phyloP scores from a whole-genome alignment of 495 filamentous ascomycete species.

The Trichoderma erinaceum region DNA sequence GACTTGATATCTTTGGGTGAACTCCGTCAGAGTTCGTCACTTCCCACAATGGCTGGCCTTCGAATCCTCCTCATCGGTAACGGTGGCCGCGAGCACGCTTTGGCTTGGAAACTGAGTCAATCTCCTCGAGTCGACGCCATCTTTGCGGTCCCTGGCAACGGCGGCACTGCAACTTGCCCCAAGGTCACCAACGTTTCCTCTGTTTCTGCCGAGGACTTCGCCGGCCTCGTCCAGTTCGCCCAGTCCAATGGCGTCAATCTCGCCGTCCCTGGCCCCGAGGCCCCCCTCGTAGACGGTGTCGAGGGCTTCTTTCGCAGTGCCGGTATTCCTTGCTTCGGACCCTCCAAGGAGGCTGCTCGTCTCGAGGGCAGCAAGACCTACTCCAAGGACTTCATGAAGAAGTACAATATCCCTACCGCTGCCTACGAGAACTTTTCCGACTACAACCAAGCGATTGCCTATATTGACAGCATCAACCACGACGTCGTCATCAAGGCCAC shows the following conservation, averaged over 20 bases:
- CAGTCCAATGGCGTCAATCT: slow-evolving; percentile 69
- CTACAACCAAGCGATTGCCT: slow-evolving; percentile 68
- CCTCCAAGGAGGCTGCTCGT: slow-evolving; percentile 73
- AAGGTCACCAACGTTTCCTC: slow-evolving; percentile 66
- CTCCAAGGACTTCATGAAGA: slow-evolving; percentile 96
- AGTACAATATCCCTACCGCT: slow-evolving; percentile 84
- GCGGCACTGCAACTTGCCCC: slow-evolving; percentile 67
- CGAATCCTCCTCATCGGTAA: slow-evolving; percentile 82
- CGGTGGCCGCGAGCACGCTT: slow-evolving; percentile 88
- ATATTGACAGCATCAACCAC: slow-evolving; percentile 69
- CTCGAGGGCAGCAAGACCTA: slow-evolving; percentile 97
- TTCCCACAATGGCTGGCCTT: slow-evolving; percentile 28
- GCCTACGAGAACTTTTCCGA: slow-evolving; percentile 80
- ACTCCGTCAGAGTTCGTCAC: neutral
- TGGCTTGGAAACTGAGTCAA: slow-evolving; percentile 89
- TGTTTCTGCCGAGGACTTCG: slow-evolving; percentile 68
- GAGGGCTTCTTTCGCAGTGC: slow-evolving; percentile 74
- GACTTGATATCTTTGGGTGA: neutral
- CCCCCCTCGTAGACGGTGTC: slow-evolving; percentile 87
- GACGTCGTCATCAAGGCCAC: slow-evolving; percentile 84
- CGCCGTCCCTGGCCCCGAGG: slow-evolving; percentile 87
- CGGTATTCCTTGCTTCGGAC: slow-evolving; percentile 80
- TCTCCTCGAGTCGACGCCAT: slow-evolving; percentile 63
- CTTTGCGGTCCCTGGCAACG: slow-evolving; percentile 74
- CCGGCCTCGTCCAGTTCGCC: slow-evolving; percentile 68